A percentile compares a stretch with the other conserved stretches of the same genome.
Conservation (phyloP, 495 filamentous ascomycete genomes). For the Filosporella fistucella region DNA sequence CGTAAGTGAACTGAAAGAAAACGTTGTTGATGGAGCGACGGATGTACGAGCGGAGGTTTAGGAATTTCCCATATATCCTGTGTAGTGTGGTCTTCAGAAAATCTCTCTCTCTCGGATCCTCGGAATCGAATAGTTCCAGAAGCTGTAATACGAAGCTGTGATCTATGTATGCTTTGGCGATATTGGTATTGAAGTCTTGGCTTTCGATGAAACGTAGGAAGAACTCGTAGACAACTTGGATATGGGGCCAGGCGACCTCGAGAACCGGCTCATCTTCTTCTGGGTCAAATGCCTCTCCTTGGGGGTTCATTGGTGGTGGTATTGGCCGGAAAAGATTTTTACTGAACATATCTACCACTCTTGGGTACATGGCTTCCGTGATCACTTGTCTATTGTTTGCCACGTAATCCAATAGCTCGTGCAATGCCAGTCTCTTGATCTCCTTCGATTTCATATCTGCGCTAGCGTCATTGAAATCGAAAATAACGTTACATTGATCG, state of each 20-base stretch:
- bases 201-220: conserved; percentile 99
- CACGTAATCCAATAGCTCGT: conserved; percentile 96
- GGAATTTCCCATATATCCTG: conserved; percentile 98
- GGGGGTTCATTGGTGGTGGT: conserved; percentile 92
- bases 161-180: conserved; percentile 98
- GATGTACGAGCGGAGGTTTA: conserved; percentile 96
- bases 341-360: conserved; percentile 98
- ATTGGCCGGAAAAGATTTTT: conserved; percentile 98
- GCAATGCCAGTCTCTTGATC: conserved; percentile 94
- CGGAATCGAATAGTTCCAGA: conserved; percentile 97
- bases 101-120: conserved; percentile 94
- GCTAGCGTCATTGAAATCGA: conserved; percentile 98
- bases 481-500: conserved; percentile 99
- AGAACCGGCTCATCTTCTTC: conserved; percentile 98
- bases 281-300: conserved; percentile 97
- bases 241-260: conserved; percentile 98
- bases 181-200: conserved; percentile 99
- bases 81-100: conserved; percentile 98
- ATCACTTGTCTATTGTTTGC: conserved; percentile 98
- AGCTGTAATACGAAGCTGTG: conserved; percentile 96
- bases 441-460: conserved; percentile 99
- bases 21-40: conserved; percentile 99
- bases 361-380: conserved; percentile 98
- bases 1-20: conserved; percentile 99
- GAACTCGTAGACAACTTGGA: conserved; percentile 99